Evolutionary conservation across 1,284 basidiomycete species (phyloP).

Genomic region (Cutaneotrichosporon cyanovorans): DNA sequence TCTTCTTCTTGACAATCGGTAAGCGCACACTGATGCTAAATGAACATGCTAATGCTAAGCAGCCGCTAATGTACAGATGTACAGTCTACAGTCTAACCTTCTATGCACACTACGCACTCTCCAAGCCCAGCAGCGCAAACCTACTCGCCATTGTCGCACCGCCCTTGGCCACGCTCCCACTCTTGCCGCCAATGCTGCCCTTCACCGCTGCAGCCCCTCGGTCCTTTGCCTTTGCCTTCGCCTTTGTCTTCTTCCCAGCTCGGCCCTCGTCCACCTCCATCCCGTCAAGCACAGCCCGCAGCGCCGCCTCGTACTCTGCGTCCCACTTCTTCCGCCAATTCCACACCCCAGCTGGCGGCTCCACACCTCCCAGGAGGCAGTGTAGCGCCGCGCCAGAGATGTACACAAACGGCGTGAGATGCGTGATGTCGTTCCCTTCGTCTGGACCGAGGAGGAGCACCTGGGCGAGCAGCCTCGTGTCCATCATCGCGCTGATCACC

Average conservation of each 20-base stretch:
- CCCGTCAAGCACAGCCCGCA: slow-evolving; percentile 2
- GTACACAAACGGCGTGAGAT: slow-evolving; percentile 32
- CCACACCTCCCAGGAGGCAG: slow-evolving; percentile 14
- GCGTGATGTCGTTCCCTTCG: slow-evolving; percentile 13
- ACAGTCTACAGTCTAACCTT: no score
- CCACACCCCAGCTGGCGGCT: slow-evolving; percentile 10
- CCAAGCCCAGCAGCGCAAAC: background rate
- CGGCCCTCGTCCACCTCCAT: background rate
- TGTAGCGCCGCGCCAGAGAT: slow-evolving; percentile 32
- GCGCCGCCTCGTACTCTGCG: background rate
- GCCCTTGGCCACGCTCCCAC: no score
- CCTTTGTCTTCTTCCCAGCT: background rate
- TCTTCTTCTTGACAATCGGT: no score
- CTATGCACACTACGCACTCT: no score
- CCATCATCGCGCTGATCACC: slow-evolving; percentile 51
- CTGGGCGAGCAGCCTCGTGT: slow-evolving; percentile 33
- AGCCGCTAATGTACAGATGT: no score
- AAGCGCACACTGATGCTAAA: no score
- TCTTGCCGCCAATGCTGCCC: no score
- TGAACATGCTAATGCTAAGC: no score
- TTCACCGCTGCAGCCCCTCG: background rate
- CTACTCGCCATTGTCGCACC: background rate
- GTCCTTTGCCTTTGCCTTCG: background rate
- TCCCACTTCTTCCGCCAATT: slow-evolving; percentile 5
- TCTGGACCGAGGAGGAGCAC: slow-evolving; percentile 27